These are phyloP conservation scores for Tulasnella sp. DNA, from an alignment of 768 basidiomycete species.

Conservation along the genomic window DNA sequence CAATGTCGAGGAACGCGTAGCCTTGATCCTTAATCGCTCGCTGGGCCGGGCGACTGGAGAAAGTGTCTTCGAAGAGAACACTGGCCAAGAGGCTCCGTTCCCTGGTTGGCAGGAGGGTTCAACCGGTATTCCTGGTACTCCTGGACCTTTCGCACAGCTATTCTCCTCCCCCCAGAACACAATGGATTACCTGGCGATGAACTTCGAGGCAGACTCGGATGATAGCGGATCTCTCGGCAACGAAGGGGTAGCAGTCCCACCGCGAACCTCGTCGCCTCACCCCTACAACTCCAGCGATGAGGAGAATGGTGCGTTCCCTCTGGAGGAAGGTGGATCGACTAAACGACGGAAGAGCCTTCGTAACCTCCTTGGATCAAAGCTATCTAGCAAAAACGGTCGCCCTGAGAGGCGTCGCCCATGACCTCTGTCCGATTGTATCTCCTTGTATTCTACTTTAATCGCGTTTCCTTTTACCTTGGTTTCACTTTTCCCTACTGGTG, in stretches of 20 bases:
- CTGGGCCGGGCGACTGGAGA: conserved; percentile 16
- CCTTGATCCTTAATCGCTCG: conserved; percentile 25
- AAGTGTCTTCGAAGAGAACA: not conserved
- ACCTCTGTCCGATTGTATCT: not conserved
- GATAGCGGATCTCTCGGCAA: not conserved
- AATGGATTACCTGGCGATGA: conserved; percentile 10
- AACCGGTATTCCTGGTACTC: not conserved
- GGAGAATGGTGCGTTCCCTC: conserved; percentile 12
- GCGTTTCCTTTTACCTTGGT: not conserved
- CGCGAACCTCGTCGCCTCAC: not conserved
- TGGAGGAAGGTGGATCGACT: conserved; percentile 2
- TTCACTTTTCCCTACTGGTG: too few relatives aligned
- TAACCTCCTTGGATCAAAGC: conserved; percentile 3
- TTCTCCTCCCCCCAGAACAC: conserved; percentile 14
- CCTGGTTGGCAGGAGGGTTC: conserved; percentile 8
- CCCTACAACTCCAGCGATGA: conserved; percentile 16
- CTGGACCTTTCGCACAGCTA: conserved; percentile 11
- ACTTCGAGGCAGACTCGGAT: conserved; percentile 19
- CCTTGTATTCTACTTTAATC: not conserved
- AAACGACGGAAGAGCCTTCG: conserved; percentile 9
- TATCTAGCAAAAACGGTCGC: not conserved
- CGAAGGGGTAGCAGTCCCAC: not conserved
- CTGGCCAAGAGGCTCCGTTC: not conserved
- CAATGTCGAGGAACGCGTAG: conserved; percentile 23
- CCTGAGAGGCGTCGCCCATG: conserved; percentile 8